Evolutionary conservation across 129 eudicot genomes (phyloP).

Genomic region (Mikania micrantha): DNA sequence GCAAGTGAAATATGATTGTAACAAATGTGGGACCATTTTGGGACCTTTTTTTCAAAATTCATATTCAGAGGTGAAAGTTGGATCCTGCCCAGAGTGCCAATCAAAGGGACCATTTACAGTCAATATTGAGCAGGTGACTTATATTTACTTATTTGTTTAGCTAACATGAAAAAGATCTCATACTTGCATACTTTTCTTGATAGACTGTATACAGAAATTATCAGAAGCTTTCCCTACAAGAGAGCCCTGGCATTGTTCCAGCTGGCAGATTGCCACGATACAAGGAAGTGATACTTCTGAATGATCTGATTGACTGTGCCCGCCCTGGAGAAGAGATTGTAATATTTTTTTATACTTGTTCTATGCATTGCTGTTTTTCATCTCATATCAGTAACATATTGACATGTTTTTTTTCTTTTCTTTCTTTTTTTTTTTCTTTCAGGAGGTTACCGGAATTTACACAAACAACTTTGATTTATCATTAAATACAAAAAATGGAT

Average conservation of each 20-base stretch:
- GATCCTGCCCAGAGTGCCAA: slow-evolving; percentile 98
- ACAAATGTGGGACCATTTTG: slow-evolving; percentile 78
- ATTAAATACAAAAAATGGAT: slow-evolving; percentile 87
- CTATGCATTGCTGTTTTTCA: background rate
- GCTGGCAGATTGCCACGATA: slow-evolving; percentile 97
- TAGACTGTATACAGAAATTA: slow-evolving; percentile 93
- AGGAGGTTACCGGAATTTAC: slow-evolving; percentile 96
- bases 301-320: slow-evolving; percentile 96
- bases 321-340: slow-evolving; percentile 99
- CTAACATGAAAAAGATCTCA: background rate
- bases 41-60: slow-evolving; percentile 98
- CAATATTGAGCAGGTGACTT: slow-evolving; percentile 81
- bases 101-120: slow-evolving; percentile 98
- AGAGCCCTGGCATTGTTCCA: slow-evolving; percentile 98
- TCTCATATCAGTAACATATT: background rate
- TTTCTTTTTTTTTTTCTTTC: slow-evolving; percentile 16
- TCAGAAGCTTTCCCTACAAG: slow-evolving; percentile 96
- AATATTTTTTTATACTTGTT: slow-evolving; percentile 15
- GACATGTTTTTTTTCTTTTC: background rate
- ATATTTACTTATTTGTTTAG: background rate
- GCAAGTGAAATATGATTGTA: slow-evolving; percentile 94
- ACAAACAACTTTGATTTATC: slow-evolving; percentile 95
- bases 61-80: slow-evolving; percentile 93
- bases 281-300: slow-evolving; percentile 94
- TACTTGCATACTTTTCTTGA: slow-evolving; percentile 8